Percentiles rank a stretch among this genome's conserved stretches.
phyloP scores from a whole-genome alignment of 371 early-diverging fungal genomes.

The Circinella minor region DNA sequence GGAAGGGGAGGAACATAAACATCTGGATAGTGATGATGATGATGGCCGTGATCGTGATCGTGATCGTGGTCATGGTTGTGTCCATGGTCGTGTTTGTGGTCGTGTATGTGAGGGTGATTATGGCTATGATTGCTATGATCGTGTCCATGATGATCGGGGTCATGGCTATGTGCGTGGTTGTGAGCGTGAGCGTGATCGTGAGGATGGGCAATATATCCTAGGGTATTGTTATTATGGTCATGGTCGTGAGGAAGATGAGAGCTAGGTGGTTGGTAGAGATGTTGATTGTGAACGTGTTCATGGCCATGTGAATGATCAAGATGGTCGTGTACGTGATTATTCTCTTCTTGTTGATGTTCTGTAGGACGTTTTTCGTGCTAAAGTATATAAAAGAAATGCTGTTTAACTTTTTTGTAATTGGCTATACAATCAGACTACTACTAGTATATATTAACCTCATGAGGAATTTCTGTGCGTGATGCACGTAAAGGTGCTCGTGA shows the following conservation, averaged over 20 bases:
- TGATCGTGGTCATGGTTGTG: conserved; percentile 27
- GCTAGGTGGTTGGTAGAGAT: background rate
- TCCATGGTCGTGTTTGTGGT: conserved; percentile 11
- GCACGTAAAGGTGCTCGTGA: conserved; percentile 16
- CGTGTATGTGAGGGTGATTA: conserved; percentile 22
- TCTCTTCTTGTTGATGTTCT: too few species aligned
- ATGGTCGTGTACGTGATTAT: background rate
- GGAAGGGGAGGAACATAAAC: conserved; percentile 43
- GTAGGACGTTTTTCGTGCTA: background rate
- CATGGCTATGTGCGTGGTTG: conserved; percentile 9
- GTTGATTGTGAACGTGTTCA: conserved; percentile 5
- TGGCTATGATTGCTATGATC: conserved; percentile 13
- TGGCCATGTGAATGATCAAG: background rate
- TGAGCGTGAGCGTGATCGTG: conserved; percentile 31
- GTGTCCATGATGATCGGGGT: conserved; percentile 22
- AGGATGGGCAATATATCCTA: background rate
- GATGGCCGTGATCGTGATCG: conserved; percentile 37
- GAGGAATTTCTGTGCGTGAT: background rate
- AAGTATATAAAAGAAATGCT: background rate
- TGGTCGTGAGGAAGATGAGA: too few species aligned
- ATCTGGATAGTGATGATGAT: conserved; percentile 43
- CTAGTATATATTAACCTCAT: conserved; percentile 1
- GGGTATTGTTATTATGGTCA: too few species aligned
- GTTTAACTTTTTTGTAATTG: background rate
- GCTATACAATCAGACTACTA: background rate